phyloP scores from a whole-genome alignment of 2,329 filamentous ascomycete genomes.

The Colletotrichum sp. region DNA sequence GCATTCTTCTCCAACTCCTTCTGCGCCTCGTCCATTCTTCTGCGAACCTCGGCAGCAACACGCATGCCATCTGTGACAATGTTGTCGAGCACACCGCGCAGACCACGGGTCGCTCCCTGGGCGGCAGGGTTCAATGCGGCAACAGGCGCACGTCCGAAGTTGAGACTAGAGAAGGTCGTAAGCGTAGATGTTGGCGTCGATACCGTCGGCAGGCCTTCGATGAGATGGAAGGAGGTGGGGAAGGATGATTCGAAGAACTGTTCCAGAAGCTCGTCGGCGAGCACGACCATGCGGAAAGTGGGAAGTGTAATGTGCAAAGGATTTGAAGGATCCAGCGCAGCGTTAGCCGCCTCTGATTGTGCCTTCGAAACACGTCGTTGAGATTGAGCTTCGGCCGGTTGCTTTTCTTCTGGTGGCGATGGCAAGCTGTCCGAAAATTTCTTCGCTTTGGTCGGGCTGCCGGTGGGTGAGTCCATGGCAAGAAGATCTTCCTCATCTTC shows the following conservation, averaged over 20 bases:
- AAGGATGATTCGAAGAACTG: conserved; percentile 98
- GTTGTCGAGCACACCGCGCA: conserved; percentile 93
- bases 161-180: conserved; percentile 82
- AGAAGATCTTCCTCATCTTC: conserved; percentile 69
- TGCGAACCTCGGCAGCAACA: conserved; percentile 88
- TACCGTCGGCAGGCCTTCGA: conserved; percentile 59
- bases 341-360: conserved; percentile 80
- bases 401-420: conserved; percentile 21
- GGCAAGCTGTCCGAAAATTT: conserved; percentile 31
- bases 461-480: conserved; percentile 56
- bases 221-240: conserved; percentile 88
- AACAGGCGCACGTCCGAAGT: conserved; percentile 54
- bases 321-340: conserved; percentile 88
- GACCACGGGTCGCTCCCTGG: conserved; percentile 72
- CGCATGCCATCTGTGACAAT: conserved; percentile 98
- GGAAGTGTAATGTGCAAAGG: conserved; percentile 95
- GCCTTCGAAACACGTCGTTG: conserved; percentile 61
- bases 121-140: conserved; percentile 40
- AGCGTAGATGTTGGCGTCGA: conserved; percentile 63
- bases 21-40: conserved; percentile 95
- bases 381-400: conserved; percentile 13
- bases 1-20: conserved; percentile 87
- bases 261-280: conserved; percentile 93
- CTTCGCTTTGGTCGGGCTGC: conserved; percentile 46
- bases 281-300: conserved; percentile 97